phyloP scores from a whole-genome alignment of 129 eudicot species.

The Pittosporum tobira region DNA sequence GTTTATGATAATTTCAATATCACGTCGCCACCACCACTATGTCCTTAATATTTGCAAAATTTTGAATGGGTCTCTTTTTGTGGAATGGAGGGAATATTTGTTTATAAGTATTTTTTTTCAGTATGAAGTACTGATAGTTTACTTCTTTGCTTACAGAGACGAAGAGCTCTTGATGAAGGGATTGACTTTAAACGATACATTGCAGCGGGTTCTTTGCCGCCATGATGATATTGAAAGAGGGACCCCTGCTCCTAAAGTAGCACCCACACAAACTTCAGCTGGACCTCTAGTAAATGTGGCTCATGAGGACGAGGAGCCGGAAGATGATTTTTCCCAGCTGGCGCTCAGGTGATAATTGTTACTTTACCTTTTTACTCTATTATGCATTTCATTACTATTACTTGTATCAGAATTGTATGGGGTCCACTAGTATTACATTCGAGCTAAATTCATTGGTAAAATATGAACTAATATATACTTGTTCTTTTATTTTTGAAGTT shows the following conservation, averaged over 20 bases:
- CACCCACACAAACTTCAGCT: constrained; percentile 28
- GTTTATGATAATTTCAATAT: no score
- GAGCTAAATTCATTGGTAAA: no score
- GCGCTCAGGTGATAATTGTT: constrained; percentile 54
- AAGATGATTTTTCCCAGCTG: constrained; percentile 79
- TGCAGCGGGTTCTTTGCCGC: constrained; percentile 65
- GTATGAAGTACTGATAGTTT: constrained; percentile 1
- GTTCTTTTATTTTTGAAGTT: not conserved
- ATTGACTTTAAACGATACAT: constrained; percentile 71
- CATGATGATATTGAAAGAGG: constrained; percentile 83
- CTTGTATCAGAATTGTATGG: no score
- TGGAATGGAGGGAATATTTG: no score
- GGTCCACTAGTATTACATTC: no score
- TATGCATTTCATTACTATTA: no score
- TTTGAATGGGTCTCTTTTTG: no score
- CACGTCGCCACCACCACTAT: no score
- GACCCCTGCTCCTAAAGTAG: constrained; percentile 17
- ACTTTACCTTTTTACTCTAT: not conserved
- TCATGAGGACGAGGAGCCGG: constrained; percentile 90
- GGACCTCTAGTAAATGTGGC: constrained; percentile 70
- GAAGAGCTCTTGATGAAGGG: constrained; percentile 78
- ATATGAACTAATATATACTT: no score
- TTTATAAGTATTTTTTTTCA: not conserved
- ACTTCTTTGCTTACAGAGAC: constrained; percentile 33
- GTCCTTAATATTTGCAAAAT: no score